phyloP scores from a whole-genome alignment of 306 rosid genomes.

The Trifolium pratense region DNA sequence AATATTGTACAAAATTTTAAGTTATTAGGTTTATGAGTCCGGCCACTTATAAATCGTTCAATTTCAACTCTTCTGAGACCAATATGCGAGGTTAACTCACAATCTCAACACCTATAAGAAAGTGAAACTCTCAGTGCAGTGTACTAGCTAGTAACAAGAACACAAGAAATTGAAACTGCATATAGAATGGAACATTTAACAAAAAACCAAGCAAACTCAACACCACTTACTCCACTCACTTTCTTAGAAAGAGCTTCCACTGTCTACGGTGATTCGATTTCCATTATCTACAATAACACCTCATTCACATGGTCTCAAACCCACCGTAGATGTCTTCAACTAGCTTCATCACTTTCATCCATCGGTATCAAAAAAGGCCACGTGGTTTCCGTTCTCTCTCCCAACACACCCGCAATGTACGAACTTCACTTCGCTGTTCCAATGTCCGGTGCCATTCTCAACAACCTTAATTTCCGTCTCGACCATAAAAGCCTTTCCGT shows the following conservation, averaged over 20 bases:
- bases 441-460: slow-evolving; percentile 70
- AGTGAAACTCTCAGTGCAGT: too few species aligned
- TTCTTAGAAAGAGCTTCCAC: slow-evolving; percentile 60
- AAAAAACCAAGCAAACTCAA: slow-evolving; percentile 50
- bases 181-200: slow-evolving; percentile 41
- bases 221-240: slow-evolving; percentile 61
- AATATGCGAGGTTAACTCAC: too few species aligned
- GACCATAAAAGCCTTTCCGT: slow-evolving; percentile 58
- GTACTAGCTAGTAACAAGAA: too few species aligned
- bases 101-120: too few species aligned
- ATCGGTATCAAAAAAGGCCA: slow-evolving; percentile 41
- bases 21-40: too few species aligned
- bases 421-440: slow-evolving; percentile 84
- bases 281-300: slow-evolving; percentile 47
- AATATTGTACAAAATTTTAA: too few species aligned
- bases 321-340: slow-evolving; percentile 63
- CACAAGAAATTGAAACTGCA: not conserved
- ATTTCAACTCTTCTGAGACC: too few species aligned
- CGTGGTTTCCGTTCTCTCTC: slow-evolving; percentile 68
- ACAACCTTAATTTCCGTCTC: slow-evolving; percentile 66
- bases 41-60: too few species aligned
- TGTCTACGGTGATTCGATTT: slow-evolving; percentile 49
- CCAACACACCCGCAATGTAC: slow-evolving; percentile 71
- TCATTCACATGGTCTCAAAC: slow-evolving; percentile 71
- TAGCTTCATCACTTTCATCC: slow-evolving; percentile 63